These are phyloP conservation scores for Tylopilus vinaceipallidus DNA, from an alignment of 768 basidiomycete species.

Conservation along the genomic window DNA sequence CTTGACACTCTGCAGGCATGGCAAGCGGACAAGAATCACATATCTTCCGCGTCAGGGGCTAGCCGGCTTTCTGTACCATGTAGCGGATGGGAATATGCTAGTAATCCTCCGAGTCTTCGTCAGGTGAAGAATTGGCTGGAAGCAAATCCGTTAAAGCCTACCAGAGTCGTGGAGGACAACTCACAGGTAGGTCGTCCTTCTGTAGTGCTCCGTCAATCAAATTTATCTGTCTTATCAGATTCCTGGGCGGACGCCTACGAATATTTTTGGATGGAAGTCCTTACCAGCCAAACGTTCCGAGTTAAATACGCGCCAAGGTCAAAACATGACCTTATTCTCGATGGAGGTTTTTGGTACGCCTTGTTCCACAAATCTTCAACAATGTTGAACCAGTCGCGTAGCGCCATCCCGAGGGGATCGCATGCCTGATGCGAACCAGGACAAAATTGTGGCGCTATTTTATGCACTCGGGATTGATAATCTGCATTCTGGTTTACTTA, in stretches of 20 bases:
- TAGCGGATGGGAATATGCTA: constrained; percentile 81
- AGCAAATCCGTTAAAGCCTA: constrained; percentile 18
- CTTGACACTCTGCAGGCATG: constrained; percentile 63
- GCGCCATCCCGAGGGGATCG: constrained; percentile 58
- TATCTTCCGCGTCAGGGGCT: background rate
- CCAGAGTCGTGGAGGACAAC: constrained; percentile 25
- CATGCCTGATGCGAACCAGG: constrained; percentile 60
- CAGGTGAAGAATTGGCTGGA: constrained; percentile 56
- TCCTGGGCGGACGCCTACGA: constrained; percentile 73
- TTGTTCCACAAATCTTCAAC: background rate
- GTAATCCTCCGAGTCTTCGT: constrained; percentile 59
- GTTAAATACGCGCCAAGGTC: constrained; percentile 51
- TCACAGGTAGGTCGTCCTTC: constrained; percentile 48
- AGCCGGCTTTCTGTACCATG: constrained; percentile 30
- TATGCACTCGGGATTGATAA: constrained; percentile 61
- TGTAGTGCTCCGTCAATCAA: background rate
- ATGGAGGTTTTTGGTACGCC: constrained; percentile 82
- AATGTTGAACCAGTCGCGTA: constrained; percentile 24
- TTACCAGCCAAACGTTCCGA: constrained; percentile 45
- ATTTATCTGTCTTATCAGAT: constrained; percentile 41
- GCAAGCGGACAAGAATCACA: constrained; percentile 25
- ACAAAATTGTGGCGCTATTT: constrained; percentile 63
- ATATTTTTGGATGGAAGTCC: constrained; percentile 64
- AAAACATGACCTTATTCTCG: constrained; percentile 76
- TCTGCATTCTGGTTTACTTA: constrained; percentile 26